Evolutionary conservation across 805 yeast genomes (phyloP), one percentile per base, ranked within the genome.

Genomic region (Monosporozyma unispora): DNA sequence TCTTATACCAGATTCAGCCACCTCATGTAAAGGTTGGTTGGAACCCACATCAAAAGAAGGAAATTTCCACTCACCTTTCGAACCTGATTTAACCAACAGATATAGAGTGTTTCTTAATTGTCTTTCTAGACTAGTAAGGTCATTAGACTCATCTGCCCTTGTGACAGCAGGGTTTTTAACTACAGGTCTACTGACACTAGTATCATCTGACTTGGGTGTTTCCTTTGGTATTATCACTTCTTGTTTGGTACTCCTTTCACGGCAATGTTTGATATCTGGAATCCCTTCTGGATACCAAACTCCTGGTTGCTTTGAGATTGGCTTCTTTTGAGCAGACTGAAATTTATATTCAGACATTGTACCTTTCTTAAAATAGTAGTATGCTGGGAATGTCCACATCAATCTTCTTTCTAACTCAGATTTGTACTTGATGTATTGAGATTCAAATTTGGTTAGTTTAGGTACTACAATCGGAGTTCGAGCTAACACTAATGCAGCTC

Each of bases 351-450:
- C 96, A 3, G 96, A 80, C 53, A 93, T 73, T 1, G 97, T 84
- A 53, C 98, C 98, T 59, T 79, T 82, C 62, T 84, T 87, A 72
- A 82, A 93, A 70, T 90, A 93, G 64, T 81, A 90, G 78, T 88
- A 88, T 58, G 84, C 81, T 4, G 99, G 98, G 68, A 93, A 93
- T 0, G 98, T 89, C 96, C 96, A 89, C 96, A 90, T 89, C 57
- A 93, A 74, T 59, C 98, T 78, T 62, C 82, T 82, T 73, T 89
- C 90, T 49, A 93, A 74, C 65, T 87, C 95, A 47, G 80, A 78
- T 67, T 90, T 96, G 66, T 93, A 93, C 48, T 80, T 72, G 64
- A 84, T 87, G 67, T 83, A 93, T 47, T 81, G 80, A 52, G 72
- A 61, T 58, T 88, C 96, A 57, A 91, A 84, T 50, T 73, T 78